These are phyloP conservation scores for Pestalotiopsis sp. DNA, from an alignment of 2,329 filamentous ascomycete genomes.

Conservation along the genomic window DNA sequence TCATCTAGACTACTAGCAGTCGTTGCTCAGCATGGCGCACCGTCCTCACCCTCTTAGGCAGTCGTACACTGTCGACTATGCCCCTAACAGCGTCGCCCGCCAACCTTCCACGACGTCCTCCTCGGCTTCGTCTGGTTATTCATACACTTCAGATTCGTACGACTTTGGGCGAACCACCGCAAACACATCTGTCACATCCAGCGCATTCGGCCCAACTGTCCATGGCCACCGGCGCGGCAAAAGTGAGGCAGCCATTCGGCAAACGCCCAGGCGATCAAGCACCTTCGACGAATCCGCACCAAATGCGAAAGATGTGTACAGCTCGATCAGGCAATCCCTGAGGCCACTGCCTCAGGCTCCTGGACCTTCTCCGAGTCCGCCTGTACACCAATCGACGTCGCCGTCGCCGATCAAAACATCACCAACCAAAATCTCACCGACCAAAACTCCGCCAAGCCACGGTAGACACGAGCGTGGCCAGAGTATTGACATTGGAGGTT, in stretches of 20 bases:
- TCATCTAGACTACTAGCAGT: conserved; percentile 24
- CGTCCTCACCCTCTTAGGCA: conserved; percentile 61
- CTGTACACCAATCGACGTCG: conserved; percentile 22
- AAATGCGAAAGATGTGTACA: conserved; percentile 67
- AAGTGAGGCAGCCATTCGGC: conserved; percentile 67
- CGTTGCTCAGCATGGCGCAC: conserved; percentile 52
- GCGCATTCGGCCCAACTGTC: conserved; percentile 47
- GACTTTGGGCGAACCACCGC: conserved; percentile 69
- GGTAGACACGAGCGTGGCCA: conserved; percentile 57
- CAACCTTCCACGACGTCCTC: conserved; percentile 73
- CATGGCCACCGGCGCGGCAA: conserved; percentile 71
- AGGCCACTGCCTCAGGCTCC: conserved; percentile 73
- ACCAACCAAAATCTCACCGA: conserved; percentile 12
- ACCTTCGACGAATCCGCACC: conserved; percentile 45
- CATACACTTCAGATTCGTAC: conserved; percentile 50
- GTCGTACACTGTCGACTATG: conserved; percentile 44
- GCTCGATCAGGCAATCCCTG: conserved; percentile 74
- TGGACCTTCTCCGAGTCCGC: conserved; percentile 51
- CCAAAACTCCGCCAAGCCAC: conserved; percentile 37
- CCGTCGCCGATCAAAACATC: conserved; percentile 27
- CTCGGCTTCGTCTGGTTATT: conserved; percentile 71
- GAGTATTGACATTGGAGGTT: conserved; percentile 22
- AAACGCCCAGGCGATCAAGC: conserved; percentile 51
- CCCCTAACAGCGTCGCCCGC: conserved; percentile 48
- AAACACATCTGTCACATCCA: conserved; percentile 68